Base-by-base conservation (phyloP, 257 asterid species). In the Gentiana dahurica region DNA sequence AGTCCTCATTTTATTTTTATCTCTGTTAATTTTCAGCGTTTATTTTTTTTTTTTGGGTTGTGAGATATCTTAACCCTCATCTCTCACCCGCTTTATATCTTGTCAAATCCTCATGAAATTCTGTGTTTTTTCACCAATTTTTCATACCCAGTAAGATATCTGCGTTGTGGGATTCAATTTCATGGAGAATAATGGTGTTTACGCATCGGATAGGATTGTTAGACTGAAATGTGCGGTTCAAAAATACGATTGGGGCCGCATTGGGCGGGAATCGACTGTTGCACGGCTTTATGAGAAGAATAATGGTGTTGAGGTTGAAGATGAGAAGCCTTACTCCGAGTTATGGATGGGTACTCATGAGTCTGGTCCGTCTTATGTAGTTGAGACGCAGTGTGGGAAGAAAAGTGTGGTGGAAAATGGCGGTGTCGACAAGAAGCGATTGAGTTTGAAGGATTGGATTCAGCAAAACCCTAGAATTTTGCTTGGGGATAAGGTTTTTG, bases 301-400 rank as follows among this genome's bases (percentile, higher is more conserved):
- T 69, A 73, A 60, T 34, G 75, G 82, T 12, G 74, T 36, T 6
- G 74, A 72, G 50, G 64, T 70, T n/a, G 67, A 54, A 32, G 87
- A 59, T 2, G 84, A 69, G 7, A 74, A 60, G 66, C 86, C 75
- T 12, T 84, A 78, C 39, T 95, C 97, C 0, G 95, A 90, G 73
- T 80, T 86, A 34, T 84, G 98, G 95, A 85, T 87, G 89, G 98
- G 96, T 53, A 91, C 92, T 3, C 96, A 91, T 65, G 86, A 75
- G 41, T 87, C 95, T 13, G 98, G 96, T 1, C 93, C 94, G 4
- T 85, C 95, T 1, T 85, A 74, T 54, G 66, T 73, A 11, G 55
- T 59, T 4, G 70, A 9, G 15, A 54, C 32, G 12, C 32, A 39
- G 35, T 1, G 4, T 12, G 36, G 48, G 41, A 34, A 2, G 60